Conservation (phyloP, 768 basidiomycete genomes). For the Rhodocollybia butyracea region DNA sequence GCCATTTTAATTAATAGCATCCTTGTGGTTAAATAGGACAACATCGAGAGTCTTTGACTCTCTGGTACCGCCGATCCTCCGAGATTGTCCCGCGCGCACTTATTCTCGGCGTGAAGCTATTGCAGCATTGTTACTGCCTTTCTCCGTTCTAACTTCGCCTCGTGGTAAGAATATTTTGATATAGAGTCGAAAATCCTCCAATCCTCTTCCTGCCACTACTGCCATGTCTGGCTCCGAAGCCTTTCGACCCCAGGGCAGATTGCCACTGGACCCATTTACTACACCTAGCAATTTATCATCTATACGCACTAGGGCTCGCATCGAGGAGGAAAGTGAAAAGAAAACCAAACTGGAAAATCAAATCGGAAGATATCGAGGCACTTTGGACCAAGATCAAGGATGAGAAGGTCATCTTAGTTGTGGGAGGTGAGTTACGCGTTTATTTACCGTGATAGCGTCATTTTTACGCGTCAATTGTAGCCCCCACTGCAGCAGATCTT, state of each 20-base stretch:
- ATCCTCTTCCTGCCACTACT: neutral
- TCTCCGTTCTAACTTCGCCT: neutral
- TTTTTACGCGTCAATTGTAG: slow-evolving; percentile 15
- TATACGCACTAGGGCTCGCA: neutral
- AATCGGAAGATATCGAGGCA: neutral
- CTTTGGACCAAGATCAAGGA: neutral
- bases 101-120: neutral
- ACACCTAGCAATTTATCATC: neutral
- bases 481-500: slow-evolving; percentile 31
- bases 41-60: no score
- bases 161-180: neutral
- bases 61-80: neutral
- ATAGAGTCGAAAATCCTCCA: neutral
- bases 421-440: neutral
- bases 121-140: neutral
- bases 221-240: neutral
- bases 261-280: slow-evolving; percentile 2
- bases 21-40: no score
- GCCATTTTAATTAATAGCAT: no score
- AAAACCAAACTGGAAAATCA: neutral
- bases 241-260: slow-evolving; percentile 3
- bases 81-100: neutral
- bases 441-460: neutral
- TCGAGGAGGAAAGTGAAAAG: neutral
- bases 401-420: neutral